Base-by-base conservation (phyloP, 2,329 filamentous ascomycete genomes). In the Arthrinium puccinioides region DNA sequence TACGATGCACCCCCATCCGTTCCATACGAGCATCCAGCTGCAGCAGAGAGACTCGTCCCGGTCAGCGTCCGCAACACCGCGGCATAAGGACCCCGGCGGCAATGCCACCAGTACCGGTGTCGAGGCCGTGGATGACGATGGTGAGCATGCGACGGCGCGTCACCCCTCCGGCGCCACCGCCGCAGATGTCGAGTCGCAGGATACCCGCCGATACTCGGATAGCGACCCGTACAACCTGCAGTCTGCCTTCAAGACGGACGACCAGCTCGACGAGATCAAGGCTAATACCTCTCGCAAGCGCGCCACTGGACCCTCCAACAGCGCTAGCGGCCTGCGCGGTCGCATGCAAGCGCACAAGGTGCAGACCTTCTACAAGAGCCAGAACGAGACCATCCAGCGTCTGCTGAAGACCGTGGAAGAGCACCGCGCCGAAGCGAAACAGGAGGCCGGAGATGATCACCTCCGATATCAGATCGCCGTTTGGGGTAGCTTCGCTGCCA, bases 351-450 rank as follows among this genome's bases (percentile, higher is more conserved):
- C 72, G 11, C 70, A 66, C 46, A 80, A 76, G 52, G 59, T 97
- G 13, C 74, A 84, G 52, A 75, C 78, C 35, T 97, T 96, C 66
- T 97, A 97, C 69, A 76, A 87, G 57, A 72, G 73, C 21, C 90
- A 98, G 57, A 98, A 98, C 57, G 86, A 89, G 58, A 89, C 87
- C 51, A 98, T 98, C 48, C 79, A 95, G 65, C 79, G 87, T 9
- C 75, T 96, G 63, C 72, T 97, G 47, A 96, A 95, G 65, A 82
- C 85, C 3, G 90, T 97, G 3, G 87, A 95, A 54, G 87, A 96
- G 55, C 92, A 97, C 62, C 72, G 84, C 14, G 79, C 82, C 24
- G 82, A 87, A 32, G 89, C 89, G 24, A 82, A 78, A 46, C 84
- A 94, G 50, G 78, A 89, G 56, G 80, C 84, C 41, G 79, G 78